Evolutionary conservation across 441 rosid species (phyloP).

Genomic region (Cnidoscolus chayamansa): DNA sequence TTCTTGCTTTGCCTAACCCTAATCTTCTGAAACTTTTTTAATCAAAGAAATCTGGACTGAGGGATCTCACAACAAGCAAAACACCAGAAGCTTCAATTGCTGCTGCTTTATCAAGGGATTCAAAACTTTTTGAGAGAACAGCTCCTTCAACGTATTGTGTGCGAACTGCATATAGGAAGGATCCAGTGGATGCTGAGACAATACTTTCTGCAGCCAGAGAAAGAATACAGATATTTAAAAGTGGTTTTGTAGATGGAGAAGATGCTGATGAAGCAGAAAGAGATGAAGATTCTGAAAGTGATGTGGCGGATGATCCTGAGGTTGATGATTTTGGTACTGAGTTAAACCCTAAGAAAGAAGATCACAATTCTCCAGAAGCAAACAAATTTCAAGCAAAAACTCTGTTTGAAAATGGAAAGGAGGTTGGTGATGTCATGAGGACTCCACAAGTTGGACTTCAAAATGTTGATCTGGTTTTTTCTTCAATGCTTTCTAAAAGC

Average conservation of each 20-base stretch:
- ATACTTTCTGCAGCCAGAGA: conserved; percentile 74
- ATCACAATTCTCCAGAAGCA: conserved; percentile 31
- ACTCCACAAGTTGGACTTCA: conserved; percentile 35
- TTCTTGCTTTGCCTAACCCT: no score
- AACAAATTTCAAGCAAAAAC: conserved; percentile 27
- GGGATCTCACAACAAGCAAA: conserved; percentile 85
- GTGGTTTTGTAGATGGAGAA: conserved; percentile 59
- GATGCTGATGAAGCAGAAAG: conserved; percentile 85
- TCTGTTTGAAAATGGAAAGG: conserved; percentile 39
- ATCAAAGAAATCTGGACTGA: conserved; percentile 70
- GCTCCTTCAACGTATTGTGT: conserved; percentile 94
- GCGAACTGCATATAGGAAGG: conserved; percentile 73
- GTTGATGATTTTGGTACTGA: conserved; percentile 55
- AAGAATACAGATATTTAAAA: conserved; percentile 58
- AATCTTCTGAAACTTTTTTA: background rate
- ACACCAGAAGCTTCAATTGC: conserved; percentile 92
- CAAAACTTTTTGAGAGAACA: conserved; percentile 83
- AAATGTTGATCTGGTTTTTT: conserved; percentile 26
- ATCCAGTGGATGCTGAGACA: conserved; percentile 57
- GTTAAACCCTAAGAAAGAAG: conserved; percentile 40
- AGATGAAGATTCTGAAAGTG: conserved; percentile 79
- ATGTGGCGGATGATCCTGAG: conserved; percentile 62
- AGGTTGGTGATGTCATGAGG: conserved; percentile 25
- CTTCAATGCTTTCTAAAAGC: conserved; percentile 34
- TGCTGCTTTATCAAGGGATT: conserved; percentile 86